Conservation (phyloP, 1,284 basidiomycete genomes). For the Apiotrichum gamsii region DNA sequence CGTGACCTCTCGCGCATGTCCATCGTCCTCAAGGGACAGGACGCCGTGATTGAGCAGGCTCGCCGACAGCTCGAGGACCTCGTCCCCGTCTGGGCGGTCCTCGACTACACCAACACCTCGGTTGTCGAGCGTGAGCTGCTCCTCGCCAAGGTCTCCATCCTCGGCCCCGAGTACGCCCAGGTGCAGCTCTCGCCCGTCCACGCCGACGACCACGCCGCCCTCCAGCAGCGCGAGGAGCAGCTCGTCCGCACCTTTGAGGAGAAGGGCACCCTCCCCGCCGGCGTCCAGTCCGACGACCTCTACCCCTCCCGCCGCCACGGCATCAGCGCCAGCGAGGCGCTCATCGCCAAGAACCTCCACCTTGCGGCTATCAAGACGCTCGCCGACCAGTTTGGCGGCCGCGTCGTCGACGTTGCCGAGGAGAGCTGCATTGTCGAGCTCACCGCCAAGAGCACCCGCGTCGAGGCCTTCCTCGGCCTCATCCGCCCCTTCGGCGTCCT, state of each 20-base stretch:
- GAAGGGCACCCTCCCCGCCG: constrained; percentile 59
- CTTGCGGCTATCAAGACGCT: constrained; percentile 79
- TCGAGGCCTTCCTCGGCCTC: constrained; percentile 88
- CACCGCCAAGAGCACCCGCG: constrained; percentile 81
- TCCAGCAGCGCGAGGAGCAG: constrained; percentile 14
- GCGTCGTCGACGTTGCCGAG: constrained; percentile 90
- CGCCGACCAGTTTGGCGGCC: constrained; percentile 81
- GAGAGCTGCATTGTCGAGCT: constrained; percentile 92
- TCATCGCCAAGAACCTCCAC: constrained; percentile 84
- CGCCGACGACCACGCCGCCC: constrained; percentile 31
- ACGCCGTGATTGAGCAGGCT: constrained; percentile 96
- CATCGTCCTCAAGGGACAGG: constrained; percentile 92
- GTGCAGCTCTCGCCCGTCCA: constrained; percentile 71
- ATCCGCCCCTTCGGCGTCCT: constrained; percentile 92
- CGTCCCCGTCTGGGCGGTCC: constrained; percentile 93
- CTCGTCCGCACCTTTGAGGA: constrained; percentile 19
- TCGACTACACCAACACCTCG: constrained; percentile 88
- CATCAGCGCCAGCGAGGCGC: constrained; percentile 62
- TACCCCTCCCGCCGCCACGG: constrained; percentile 25
- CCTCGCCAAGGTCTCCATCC: constrained; percentile 86
- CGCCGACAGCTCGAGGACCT: constrained; percentile 88
- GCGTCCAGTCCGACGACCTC: constrained; percentile 47
- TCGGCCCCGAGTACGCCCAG: constrained; percentile 95
- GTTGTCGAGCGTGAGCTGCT: constrained; percentile 82
- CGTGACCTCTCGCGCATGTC: constrained; percentile 97